Evolutionary conservation across 2,329 filamentous ascomycete genomes (phyloP).

Genomic region (Neofusicoccum ribis): DNA sequence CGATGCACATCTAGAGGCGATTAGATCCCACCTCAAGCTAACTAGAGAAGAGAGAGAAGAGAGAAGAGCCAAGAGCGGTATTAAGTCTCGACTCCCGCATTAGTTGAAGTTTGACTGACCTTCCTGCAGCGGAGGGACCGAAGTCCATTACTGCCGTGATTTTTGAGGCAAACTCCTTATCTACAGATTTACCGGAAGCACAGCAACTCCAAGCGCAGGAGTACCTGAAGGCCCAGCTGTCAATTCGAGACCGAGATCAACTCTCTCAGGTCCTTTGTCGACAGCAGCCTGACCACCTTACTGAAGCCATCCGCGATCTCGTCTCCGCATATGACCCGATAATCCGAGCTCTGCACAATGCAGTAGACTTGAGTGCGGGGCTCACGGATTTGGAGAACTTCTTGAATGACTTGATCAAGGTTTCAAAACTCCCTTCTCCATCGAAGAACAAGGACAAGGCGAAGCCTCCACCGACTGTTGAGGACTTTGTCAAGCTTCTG

Average conservation of each 20-base stretch:
- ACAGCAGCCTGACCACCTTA: constrained; percentile 71
- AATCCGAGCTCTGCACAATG: constrained; percentile 69
- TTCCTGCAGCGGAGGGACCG: constrained; percentile 31
- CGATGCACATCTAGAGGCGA: constrained; percentile 61
- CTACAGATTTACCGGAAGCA: constrained; percentile 54
- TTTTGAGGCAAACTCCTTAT: constrained; percentile 52
- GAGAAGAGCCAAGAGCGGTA: constrained; percentile 57
- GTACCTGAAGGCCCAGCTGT: constrained; percentile 70
- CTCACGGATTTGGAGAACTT: constrained; percentile 68
- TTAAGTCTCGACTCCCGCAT: constrained; percentile 16
- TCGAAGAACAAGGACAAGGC: constrained; percentile 30
- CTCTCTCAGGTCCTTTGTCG: constrained; percentile 68
- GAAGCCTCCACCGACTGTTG: constrained; percentile 55
- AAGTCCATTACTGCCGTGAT: constrained; percentile 69
- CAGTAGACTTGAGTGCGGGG: constrained; percentile 69
- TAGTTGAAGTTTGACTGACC: constrained; percentile 25
- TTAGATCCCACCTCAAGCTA: constrained; percentile 60
- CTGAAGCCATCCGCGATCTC: constrained; percentile 63
- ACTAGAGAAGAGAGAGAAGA: constrained; percentile 59
- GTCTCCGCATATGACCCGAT: constrained; percentile 72
- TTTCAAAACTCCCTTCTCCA: constrained; percentile 39
- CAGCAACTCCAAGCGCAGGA: constrained; percentile 67
- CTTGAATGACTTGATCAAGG: constrained; percentile 68
- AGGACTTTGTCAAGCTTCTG: constrained; percentile 70
- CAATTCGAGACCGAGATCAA: constrained; percentile 71